phyloP scores from a whole-genome alignment of 2,329 filamentous ascomycete genomes.

The Alternaria panax region DNA sequence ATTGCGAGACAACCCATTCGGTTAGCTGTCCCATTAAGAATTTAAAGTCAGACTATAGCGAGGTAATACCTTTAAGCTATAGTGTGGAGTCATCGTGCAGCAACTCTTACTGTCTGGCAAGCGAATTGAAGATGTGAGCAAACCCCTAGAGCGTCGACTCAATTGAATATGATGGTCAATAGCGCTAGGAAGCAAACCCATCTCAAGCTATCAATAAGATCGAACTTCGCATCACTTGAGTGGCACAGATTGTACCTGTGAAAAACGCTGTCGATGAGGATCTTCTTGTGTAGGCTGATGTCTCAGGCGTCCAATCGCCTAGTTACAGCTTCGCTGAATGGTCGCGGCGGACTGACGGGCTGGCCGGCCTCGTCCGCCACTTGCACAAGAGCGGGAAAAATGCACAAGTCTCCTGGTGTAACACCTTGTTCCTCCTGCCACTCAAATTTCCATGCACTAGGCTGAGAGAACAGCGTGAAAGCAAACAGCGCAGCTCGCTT shows the following conservation, averaged over 20 bases:
- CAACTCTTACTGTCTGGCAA: not conserved
- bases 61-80: not conserved
- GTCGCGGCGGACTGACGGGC: conserved; percentile 33
- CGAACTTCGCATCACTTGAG: not conserved
- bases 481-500: conserved; percentile 45
- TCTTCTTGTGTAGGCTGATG: not conserved
- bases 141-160: not conserved
- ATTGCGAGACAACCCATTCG: not conserved
- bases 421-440: conserved; percentile 37
- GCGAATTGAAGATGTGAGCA: not conserved
- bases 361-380: conserved; percentile 40
- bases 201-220: not conserved
- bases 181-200: not conserved
- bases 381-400: conserved; percentile 48
- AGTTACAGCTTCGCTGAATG: conserved; percentile 40
- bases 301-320: conserved; percentile 34
- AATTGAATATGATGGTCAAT: not conserved
- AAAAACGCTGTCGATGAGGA: not conserved
- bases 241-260: not conserved
- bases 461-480: conserved; percentile 49
- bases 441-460: conserved; percentile 43
- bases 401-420: conserved; percentile 39
- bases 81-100: not conserved
- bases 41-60: not conserved
- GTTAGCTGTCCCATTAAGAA: not conserved